Evolutionary conservation across 768 basidiomycete genomes (phyloP), one percentile per base, ranked within the genome.

Genomic region (Vararia minispora): DNA sequence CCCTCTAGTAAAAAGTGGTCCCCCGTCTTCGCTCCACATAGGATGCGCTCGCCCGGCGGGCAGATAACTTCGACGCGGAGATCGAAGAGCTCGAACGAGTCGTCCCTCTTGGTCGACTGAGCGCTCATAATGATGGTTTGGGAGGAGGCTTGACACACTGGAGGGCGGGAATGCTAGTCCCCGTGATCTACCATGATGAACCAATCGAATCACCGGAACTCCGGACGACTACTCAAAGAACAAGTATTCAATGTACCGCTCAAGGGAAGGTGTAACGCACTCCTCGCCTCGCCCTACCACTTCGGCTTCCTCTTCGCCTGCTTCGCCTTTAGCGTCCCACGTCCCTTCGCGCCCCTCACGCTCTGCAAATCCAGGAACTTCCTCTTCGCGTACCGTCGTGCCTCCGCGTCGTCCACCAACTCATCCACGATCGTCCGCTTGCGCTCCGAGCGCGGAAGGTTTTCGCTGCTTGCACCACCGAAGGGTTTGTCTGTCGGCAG

Each of bases 371-470:
- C 83, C 44, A 74, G 72, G 59, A 89, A 91, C 63, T 92, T 92
- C 64, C 73, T 77, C 64, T 91, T 91, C n/a, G 90, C 82, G 54
- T 91, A 91, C 43, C 79, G 69, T 55, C 75, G 76, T 20, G 85
- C 74, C 58, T 90, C 84, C 2, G 85, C 79, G 60, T 92, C 89
- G 50, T 85, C 85, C 35, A 92, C 75, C 25, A 94, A 66, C 51
- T 92, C 90, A 44, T 91, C 88, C 17, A 95, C 83, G 32, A 91
- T 60, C 4, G 81, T 86, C 43, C 87, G 69, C 59, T 91, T 89
- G 42, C 88, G 65, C 43, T 73, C 64, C 5, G 76, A 68, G 23
- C 74, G 68, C 21, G 76, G 66, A 39, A 89, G 72, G 52, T 87
- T 89, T 43, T 86, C 82, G 9, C 65, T 58, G 42, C 72, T 76